Conservation (phyloP, 371 early-diverging fungal species). For the Mortierella sp. region DNA sequence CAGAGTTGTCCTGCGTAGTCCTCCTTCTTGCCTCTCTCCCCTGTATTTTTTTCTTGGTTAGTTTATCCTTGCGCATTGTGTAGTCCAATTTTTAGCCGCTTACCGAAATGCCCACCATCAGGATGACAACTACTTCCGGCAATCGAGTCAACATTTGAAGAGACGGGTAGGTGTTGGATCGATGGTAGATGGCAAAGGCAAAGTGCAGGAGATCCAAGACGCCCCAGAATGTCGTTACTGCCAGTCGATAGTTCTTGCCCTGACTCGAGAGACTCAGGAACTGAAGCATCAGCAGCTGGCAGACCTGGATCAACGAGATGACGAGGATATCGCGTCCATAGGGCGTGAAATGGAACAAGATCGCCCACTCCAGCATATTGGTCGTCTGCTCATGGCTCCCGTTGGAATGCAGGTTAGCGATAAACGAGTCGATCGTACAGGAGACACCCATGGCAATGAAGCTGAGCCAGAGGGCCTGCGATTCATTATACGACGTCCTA, state of each 20-base stretch:
- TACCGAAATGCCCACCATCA: slow-evolving; percentile 57
- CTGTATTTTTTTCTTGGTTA: background rate
- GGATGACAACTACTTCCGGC: slow-evolving; percentile 57
- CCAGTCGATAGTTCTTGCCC: slow-evolving; percentile 44
- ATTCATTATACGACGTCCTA: slow-evolving; percentile 34
- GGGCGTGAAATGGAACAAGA: slow-evolving; percentile 56
- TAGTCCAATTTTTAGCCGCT: background rate
- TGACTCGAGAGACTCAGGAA: slow-evolving; percentile 41
- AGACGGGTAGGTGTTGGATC: slow-evolving; percentile 47
- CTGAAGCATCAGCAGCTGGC: slow-evolving; percentile 53
- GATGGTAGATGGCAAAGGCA: slow-evolving; percentile 37
- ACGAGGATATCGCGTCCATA: slow-evolving; percentile 54
- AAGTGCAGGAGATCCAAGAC: slow-evolving; percentile 53
- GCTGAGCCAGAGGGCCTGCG: slow-evolving; percentile 54
- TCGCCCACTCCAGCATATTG: slow-evolving; percentile 59
- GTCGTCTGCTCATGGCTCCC: slow-evolving; percentile 45
- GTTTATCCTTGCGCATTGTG: background rate
- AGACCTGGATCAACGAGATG: slow-evolving; percentile 54
- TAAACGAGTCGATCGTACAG: slow-evolving; percentile 50
- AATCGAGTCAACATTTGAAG: slow-evolving; percentile 52
- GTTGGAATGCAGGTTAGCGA: slow-evolving; percentile 38
- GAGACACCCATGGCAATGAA: slow-evolving; percentile 58
- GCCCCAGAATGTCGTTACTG: slow-evolving; percentile 58
- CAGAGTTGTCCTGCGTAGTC: background rate
- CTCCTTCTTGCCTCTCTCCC: background rate